phyloP scores from a whole-genome alignment of 495 filamentous ascomycete genomes.

The Penicilliopsis zonata region DNA sequence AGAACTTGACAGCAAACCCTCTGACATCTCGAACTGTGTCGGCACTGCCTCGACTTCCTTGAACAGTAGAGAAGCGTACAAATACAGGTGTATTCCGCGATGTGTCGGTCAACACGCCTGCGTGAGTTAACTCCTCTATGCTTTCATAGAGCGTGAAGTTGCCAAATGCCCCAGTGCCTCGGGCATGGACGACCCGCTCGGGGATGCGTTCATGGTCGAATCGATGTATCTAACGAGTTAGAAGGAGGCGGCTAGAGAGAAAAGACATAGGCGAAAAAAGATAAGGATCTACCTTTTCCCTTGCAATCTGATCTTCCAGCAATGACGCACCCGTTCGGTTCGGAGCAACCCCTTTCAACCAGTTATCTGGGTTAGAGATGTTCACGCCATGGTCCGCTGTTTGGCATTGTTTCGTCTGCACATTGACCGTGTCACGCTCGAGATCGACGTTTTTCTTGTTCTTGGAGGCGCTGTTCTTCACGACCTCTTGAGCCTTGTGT shows the following conservation, averaged over 20 bases:
- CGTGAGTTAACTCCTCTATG: constrained; percentile 55
- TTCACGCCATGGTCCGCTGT: constrained; percentile 74
- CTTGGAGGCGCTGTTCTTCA: constrained; percentile 13
- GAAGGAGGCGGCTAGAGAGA: too few species aligned
- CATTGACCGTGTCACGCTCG: constrained; percentile 3
- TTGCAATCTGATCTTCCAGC: constrained; percentile 70
- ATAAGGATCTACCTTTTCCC: constrained; percentile 53
- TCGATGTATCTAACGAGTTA: constrained; percentile 46
- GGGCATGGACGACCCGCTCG: constrained; percentile 81
- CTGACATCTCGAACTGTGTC: constrained; percentile 76
- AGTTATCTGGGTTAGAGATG: constrained; percentile 64
- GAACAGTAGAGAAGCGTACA: constrained; percentile 72
- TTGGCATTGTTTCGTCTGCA: constrained; percentile 26
- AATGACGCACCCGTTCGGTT: constrained; percentile 56
- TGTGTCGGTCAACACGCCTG: constrained; percentile 69
- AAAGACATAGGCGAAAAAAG: constrained; percentile 1
- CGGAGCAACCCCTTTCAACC: constrained; percentile 53
- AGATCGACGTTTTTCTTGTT: constrained; percentile 14
- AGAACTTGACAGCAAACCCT: constrained; percentile 73
- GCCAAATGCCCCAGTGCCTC: constrained; percentile 73
- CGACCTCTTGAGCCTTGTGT: constrained; percentile 18
- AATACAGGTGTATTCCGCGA: constrained; percentile 69
- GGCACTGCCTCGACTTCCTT: constrained; percentile 63
- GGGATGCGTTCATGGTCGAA: constrained; percentile 87
- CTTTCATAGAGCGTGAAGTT: constrained; percentile 66